phyloP scores from a whole-genome alignment of 441 rosid genomes.

The Gossypium davidsonii region DNA sequence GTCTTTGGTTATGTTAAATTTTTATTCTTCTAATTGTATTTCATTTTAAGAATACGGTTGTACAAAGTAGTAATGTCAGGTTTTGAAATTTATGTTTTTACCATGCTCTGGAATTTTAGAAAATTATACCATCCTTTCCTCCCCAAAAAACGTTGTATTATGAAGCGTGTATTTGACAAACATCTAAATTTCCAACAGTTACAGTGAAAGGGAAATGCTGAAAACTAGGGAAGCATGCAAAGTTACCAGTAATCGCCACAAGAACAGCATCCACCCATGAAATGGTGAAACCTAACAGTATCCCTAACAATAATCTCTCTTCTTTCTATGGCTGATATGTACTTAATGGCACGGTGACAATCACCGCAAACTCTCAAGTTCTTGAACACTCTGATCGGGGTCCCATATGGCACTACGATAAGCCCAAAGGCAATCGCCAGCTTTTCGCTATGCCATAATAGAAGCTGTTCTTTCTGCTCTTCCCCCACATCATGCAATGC shows the following conservation, averaged over 20 bases:
- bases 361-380: conserved; percentile 73
- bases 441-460: conserved; percentile 68
- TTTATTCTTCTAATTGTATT: conserved; percentile 48
- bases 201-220: neutral
- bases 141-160: neutral
- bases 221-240: neutral
- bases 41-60: conserved; percentile 30
- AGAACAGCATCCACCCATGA: conserved; percentile 57
- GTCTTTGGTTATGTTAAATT: conserved; percentile 23
- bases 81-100: neutral
- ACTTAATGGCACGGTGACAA: conserved; percentile 53
- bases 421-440: conserved; percentile 63
- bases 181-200: neutral
- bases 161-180: neutral
- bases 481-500: conserved; percentile 53
- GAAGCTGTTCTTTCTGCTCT: conserved; percentile 47
- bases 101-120: neutral
- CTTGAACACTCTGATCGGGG: conserved; percentile 55
- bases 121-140: neutral
- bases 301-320: conserved; percentile 62
- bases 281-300: conserved; percentile 60
- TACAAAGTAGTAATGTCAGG: conserved; percentile 38
- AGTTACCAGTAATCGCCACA: conserved; percentile 69
- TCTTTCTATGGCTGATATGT: conserved; percentile 48
- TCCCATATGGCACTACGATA: conserved; percentile 34